A percentile compares a stretch with the other conserved stretches of the same genome.
These are phyloP conservation scores for Fragilariopsis cylindrus DNA, from an alignment of 108 stramenopile genomes.

Conservation along the genomic window DNA sequence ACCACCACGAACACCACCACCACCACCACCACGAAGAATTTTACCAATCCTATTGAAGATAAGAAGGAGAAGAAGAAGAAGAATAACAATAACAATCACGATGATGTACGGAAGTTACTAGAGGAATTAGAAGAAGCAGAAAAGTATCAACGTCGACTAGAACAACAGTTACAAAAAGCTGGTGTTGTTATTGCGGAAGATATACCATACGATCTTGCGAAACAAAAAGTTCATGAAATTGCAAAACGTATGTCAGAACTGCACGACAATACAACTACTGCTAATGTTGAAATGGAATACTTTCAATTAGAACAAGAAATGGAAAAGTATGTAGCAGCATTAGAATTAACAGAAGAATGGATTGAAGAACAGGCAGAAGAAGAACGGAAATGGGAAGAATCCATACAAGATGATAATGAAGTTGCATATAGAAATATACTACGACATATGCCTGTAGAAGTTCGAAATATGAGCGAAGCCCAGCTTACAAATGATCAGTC, in stretches of 20 bases:
- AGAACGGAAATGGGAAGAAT: conserved; percentile 45
- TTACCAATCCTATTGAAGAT: no score
- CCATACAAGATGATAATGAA: conserved; percentile 20
- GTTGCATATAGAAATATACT: conserved; percentile 33
- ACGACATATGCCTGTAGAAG: conserved; percentile 46
- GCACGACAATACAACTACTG: background rate
- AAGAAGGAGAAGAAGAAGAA: background rate
- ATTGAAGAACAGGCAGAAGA: conserved; percentile 27
- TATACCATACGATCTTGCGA: conserved; percentile 40
- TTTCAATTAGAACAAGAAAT: conserved; percentile 37
- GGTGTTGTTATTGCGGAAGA: conserved; percentile 45
- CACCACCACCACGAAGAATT: no score
- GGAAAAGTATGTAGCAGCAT: conserved; percentile 39
- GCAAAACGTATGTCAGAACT: conserved; percentile 34
- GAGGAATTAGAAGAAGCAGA: conserved; percentile 40
- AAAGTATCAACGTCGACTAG: conserved; percentile 28
- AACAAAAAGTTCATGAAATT: conserved; percentile 32
- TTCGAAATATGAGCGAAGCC: conserved; percentile 25
- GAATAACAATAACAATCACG: background rate
- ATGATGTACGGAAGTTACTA: conserved; percentile 26
- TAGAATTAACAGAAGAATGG: conserved; percentile 41
- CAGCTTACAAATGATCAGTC: conserved; percentile 13
- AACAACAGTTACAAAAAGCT: conserved; percentile 33
- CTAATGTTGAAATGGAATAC: conserved; percentile 23
- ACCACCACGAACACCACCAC: background rate